These are phyloP conservation scores for Darksidea phi DNA, from an alignment of 495 filamentous ascomycete genomes.

Conservation along the genomic window DNA sequence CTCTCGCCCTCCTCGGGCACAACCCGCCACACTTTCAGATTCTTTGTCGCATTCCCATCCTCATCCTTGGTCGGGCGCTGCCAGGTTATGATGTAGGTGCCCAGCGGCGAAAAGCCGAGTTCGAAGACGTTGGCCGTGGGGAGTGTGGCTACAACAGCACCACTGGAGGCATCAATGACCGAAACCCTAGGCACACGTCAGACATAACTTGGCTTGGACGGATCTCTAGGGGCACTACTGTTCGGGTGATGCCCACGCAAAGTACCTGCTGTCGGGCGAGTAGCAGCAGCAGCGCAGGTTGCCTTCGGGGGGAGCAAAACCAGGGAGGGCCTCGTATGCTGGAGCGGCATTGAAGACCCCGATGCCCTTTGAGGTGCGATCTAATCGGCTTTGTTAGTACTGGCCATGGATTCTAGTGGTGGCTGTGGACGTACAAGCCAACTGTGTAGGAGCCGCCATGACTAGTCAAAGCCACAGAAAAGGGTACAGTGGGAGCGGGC, in stretches of 20 bases:
- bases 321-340: slow-evolving; percentile 79
- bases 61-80: slow-evolving; percentile 90
- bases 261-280: slow-evolving; percentile 91
- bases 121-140: slow-evolving; percentile 83
- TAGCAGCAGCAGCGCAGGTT: slow-evolving; percentile 92
- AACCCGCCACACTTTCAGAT: slow-evolving; percentile 92
- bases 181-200: slow-evolving; percentile 58
- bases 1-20: slow-evolving; percentile 53
- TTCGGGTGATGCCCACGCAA: slow-evolving; percentile 89
- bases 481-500: slow-evolving; percentile 10
- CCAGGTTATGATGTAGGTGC: slow-evolving; percentile 94
- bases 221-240: slow-evolving; percentile 49
- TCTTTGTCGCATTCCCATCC: slow-evolving; percentile 87
- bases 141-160: slow-evolving; percentile 72
- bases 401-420: background rate
- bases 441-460: slow-evolving; percentile 88
- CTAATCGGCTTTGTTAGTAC: slow-evolving; percentile 41
- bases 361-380: slow-evolving; percentile 93
- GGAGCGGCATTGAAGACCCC: slow-evolving; percentile 88
- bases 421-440: slow-evolving; percentile 61
- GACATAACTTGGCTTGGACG: background rate
- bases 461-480: slow-evolving; percentile 75
- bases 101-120: slow-evolving; percentile 86
- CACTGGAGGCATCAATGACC: slow-evolving; percentile 77
- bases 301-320: slow-evolving; percentile 84